These are phyloP conservation scores for Lepidium campestre DNA, from an alignment of 441 rosid genomes.

Conservation along the genomic window DNA sequence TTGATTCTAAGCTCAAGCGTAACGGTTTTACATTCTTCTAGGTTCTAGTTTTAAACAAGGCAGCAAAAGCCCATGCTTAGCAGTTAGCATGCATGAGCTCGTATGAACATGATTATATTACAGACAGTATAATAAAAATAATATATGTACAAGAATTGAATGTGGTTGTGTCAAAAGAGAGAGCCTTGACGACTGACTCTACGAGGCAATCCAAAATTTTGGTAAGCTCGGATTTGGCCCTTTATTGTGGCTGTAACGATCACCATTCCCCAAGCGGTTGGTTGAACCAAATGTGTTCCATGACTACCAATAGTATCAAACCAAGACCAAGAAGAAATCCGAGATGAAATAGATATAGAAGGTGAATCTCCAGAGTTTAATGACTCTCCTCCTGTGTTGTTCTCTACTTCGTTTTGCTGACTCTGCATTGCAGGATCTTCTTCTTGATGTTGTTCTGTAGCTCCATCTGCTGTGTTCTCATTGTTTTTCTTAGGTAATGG, in stretches of 20 bases:
- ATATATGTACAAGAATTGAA: not conserved
- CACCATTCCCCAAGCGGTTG: conserved; percentile 93
- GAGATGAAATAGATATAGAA: conserved; percentile 37
- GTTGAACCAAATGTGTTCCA: conserved; percentile 31
- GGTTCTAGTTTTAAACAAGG: not conserved
- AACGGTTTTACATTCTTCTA: conserved; percentile 1
- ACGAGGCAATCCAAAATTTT: conserved; percentile 86
- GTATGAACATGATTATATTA: not conserved
- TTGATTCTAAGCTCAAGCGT: not conserved
- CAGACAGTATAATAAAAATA: not conserved
- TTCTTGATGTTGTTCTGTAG: conserved; percentile 22
- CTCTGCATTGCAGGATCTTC: conserved; percentile 36
- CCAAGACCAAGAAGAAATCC: conserved; percentile 50
- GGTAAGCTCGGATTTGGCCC: conserved; percentile 80
- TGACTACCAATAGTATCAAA: conserved; percentile 47
- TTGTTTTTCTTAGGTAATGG: conserved; percentile 83
- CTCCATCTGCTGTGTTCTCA: conserved; percentile 24
- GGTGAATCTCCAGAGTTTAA: conserved; percentile 24
- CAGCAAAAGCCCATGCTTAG: not conserved
- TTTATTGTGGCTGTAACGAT: conserved; percentile 76
- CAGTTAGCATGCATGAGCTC: not conserved
- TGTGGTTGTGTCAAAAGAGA: conserved; percentile 33
- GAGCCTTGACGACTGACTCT: conserved; percentile 53
- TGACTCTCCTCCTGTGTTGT: conserved; percentile 29
- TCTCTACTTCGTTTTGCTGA: conserved; percentile 33